phyloP scores from a whole-genome alignment of 108 stramenopile species.

The Seminavis robusta region DNA sequence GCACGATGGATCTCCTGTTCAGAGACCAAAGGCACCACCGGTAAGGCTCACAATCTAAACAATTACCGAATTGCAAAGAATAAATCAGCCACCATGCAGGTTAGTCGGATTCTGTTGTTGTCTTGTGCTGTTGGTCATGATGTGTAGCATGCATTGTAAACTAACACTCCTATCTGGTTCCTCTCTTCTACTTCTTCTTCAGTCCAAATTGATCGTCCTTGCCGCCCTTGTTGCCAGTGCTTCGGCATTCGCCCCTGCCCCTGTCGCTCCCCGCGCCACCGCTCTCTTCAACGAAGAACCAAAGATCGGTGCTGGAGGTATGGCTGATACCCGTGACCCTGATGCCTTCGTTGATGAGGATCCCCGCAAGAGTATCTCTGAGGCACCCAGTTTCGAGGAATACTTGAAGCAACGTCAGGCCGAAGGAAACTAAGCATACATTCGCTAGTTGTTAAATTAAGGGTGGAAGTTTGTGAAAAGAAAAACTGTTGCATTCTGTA shows the following conservation, averaged over 20 bases:
- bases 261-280: conserved; percentile 9
- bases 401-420: conserved; percentile 67
- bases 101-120: no score
- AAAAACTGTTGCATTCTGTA: no score
- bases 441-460: no score
- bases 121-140: no score
- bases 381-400: conserved; percentile 82
- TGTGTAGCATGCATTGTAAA: no score
- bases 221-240: conserved; percentile 15
- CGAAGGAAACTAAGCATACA: neutral
- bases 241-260: conserved; percentile 17
- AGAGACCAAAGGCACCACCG: no score
- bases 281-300: conserved; percentile 8
- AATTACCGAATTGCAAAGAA: no score
- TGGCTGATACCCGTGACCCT: conserved; percentile 80
- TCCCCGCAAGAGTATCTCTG: conserved; percentile 81
- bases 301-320: conserved; percentile 66
- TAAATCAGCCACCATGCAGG: no score
- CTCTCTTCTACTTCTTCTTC: neutral
- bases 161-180: no score
- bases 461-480: no score
- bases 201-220: conserved; percentile 9
- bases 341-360: conserved; percentile 61
- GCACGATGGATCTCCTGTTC: no score
- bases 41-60: no score